Conservation (phyloP, 345 rosid genomes). For the Punica granatum region DNA sequence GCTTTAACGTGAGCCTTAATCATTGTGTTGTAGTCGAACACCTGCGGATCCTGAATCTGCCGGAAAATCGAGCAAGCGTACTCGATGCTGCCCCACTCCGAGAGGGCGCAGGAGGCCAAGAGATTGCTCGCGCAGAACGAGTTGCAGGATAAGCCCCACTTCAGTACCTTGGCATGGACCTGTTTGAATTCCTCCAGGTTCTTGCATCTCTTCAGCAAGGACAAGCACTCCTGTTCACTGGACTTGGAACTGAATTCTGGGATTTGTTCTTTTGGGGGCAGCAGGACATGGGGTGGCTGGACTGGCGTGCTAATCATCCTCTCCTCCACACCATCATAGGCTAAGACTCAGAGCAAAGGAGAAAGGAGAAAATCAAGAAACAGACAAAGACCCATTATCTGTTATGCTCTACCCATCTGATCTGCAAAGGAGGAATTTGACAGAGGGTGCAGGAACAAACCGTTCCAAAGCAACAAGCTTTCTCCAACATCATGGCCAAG, state of each 20-base stretch:
- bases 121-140: conserved; percentile 33
- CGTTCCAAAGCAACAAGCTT: neutral
- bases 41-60: conserved; percentile 26
- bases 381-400: neutral
- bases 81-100: conserved; percentile 37
- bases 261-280: conserved; percentile 17
- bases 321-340: conserved; percentile 18
- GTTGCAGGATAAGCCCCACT: conserved; percentile 27
- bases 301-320: conserved; percentile 33
- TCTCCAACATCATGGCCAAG: neutral
- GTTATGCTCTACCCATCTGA: neutral
- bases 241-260: conserved; percentile 22
- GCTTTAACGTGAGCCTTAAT: conserved; percentile 22
- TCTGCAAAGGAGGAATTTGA: neutral
- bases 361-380: neutral
- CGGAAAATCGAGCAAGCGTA: conserved; percentile 30
- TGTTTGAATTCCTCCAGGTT: conserved; percentile 43
- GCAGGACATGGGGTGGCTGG: conserved; percentile 18
- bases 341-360: conserved; percentile 1
- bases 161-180: conserved; percentile 44
- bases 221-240: conserved; percentile 54
- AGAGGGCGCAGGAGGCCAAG: conserved; percentile 31
- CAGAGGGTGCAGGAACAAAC: neutral
- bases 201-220: conserved; percentile 47
- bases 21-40: conserved; percentile 29